Percentiles rank a stretch among this genome's conserved stretches.
Conservation (phyloP, 805 yeast species). For the Metschnikowia chrysomelidarum region DNA sequence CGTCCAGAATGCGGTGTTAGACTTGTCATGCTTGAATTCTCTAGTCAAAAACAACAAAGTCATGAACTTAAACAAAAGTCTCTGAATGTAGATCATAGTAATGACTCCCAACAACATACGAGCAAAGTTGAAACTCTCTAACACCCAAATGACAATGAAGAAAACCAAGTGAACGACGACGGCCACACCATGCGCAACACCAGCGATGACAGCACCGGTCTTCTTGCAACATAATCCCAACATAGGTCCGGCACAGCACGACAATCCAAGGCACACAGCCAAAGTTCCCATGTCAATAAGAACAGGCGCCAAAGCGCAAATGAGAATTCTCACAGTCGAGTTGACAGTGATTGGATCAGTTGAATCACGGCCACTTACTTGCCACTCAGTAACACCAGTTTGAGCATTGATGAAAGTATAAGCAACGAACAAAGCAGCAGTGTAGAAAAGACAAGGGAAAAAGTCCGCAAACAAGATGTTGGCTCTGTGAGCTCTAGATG, state of each 20-base stretch:
- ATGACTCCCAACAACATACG: slow-evolving; percentile 85
- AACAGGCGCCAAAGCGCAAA: slow-evolving; percentile 88
- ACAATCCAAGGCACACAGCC: slow-evolving; percentile 70
- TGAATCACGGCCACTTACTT: slow-evolving; percentile 30
- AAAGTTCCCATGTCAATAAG: slow-evolving; percentile 85
- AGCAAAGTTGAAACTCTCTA: slow-evolving; percentile 87
- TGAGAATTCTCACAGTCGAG: slow-evolving; percentile 67
- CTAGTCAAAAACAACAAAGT: slow-evolving; percentile 79
- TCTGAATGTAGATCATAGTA: slow-evolving; percentile 82
- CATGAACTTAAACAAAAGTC: slow-evolving; percentile 81
- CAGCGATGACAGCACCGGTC: slow-evolving; percentile 95
- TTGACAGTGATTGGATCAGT: slow-evolving; percentile 51
- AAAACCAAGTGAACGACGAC: slow-evolving; percentile 83
- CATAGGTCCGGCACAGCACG: slow-evolving; percentile 97
- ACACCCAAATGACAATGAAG: slow-evolving; percentile 95
- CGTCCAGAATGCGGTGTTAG: slow-evolving; percentile 99
- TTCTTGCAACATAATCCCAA: slow-evolving; percentile 93
- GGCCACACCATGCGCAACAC: slow-evolving; percentile 92
- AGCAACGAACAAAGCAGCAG: slow-evolving; percentile 71
- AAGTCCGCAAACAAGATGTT: slow-evolving; percentile 81
- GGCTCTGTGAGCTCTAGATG: slow-evolving; percentile 72
- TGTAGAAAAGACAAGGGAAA: slow-evolving; percentile 65
- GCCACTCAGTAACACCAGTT: slow-evolving; percentile 63
- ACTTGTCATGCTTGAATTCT: slow-evolving; percentile 92
- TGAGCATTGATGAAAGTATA: slow-evolving; percentile 82